A percentile compares a stretch with the other conserved stretches of the same genome.
Evolutionary conservation across 805 yeast genomes (phyloP).

Genomic region (Metschnikowia hibisci): DNA sequence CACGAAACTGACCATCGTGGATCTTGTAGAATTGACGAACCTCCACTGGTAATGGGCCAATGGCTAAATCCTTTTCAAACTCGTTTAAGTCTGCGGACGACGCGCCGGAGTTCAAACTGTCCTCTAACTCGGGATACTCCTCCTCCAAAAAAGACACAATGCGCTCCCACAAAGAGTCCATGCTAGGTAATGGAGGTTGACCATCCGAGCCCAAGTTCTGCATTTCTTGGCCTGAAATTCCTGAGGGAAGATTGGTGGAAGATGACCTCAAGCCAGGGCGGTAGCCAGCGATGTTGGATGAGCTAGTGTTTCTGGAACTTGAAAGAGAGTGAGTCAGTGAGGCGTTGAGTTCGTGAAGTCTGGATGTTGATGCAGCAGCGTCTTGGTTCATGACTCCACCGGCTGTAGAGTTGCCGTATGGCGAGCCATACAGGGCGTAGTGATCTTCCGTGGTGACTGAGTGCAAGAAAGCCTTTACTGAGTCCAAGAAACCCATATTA

Average conservation of each 20-base stretch:
- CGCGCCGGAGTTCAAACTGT: constrained; percentile 40
- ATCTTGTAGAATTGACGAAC: constrained; percentile 43
- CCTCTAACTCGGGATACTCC: constrained; percentile 45
- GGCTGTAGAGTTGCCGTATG: constrained; percentile 17
- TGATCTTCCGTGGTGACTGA: constrained; percentile 58
- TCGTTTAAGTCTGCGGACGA: constrained; percentile 45
- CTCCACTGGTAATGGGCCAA: constrained; percentile 41
- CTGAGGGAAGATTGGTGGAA: constrained; percentile 33
- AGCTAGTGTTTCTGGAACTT: constrained; percentile 18
- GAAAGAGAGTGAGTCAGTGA: constrained; percentile 29
- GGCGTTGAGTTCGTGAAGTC: constrained; percentile 35
- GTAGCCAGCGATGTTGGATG: constrained; percentile 28
- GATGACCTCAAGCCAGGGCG: constrained; percentile 45
- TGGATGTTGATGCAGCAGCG: constrained; percentile 25
- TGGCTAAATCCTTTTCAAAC: constrained; percentile 41
- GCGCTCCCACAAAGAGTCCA: constrained; percentile 43
- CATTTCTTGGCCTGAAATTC: constrained; percentile 13
- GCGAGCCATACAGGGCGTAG: constrained; percentile 50
- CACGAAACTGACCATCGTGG: constrained; percentile 45
- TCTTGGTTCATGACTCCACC: constrained; percentile 16
- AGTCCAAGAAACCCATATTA: constrained; percentile 37
- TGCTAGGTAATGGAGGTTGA: constrained; percentile 23
- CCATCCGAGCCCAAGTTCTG: constrained; percentile 15
- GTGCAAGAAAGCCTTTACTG: constrained; percentile 38
- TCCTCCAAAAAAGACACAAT: constrained; percentile 42